These are phyloP conservation scores for Umbelopsis vinacea DNA, from an alignment of 192 early-diverging fungal species.

Conservation along the genomic window DNA sequence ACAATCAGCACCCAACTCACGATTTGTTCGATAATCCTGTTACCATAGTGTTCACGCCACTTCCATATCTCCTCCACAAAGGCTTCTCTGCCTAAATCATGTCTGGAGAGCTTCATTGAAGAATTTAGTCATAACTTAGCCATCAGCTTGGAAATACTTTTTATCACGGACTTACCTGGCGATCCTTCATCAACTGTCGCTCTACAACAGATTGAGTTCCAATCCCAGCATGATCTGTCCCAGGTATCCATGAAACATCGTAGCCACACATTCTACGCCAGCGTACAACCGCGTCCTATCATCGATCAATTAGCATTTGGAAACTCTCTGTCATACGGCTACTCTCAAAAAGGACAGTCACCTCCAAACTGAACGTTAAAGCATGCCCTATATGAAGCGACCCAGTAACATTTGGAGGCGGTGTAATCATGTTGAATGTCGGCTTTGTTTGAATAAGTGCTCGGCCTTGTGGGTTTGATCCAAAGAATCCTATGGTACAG, in stretches of 20 bases:
- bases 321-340: background rate
- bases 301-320: background rate
- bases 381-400: constrained; percentile 95
- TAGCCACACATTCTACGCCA: constrained; percentile 94
- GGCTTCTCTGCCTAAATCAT: constrained; percentile 84
- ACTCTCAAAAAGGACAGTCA: constrained; percentile 14
- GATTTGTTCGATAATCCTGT: constrained; percentile 84
- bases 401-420: constrained; percentile 97
- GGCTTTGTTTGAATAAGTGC: constrained; percentile 26
- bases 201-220: constrained; percentile 97
- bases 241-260: constrained; percentile 88
- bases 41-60: constrained; percentile 82
- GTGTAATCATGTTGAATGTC: constrained; percentile 86
- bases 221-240: constrained; percentile 98
- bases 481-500: constrained; percentile 50
- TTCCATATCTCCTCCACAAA: constrained; percentile 88
- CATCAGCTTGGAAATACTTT: background rate
- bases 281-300: constrained; percentile 64
- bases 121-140: background rate
- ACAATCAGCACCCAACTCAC: constrained; percentile 15
- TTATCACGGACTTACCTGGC: constrained; percentile 19
- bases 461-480: constrained; percentile 35
- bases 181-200: constrained; percentile 79
- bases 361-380: constrained; percentile 88
- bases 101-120: constrained; percentile 59